Percentiles rank a stretch among this genome's conserved stretches.
phyloP scores from a whole-genome alignment of 768 basidiomycete genomes.

The Agaricus blazei region DNA sequence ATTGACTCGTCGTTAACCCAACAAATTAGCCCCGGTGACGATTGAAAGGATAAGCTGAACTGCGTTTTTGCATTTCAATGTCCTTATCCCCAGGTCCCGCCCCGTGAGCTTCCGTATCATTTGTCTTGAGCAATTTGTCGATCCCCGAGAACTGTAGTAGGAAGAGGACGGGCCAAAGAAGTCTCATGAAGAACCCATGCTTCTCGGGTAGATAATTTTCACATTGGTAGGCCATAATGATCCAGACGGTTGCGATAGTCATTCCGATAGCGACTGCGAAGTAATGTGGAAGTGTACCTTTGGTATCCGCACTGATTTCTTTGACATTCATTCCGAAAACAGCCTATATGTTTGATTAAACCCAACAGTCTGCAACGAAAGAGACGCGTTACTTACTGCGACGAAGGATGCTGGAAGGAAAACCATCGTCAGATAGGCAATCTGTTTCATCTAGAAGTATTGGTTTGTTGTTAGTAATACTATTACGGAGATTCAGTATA shows the following conservation, averaged over 20 bases:
- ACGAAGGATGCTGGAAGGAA: conserved; percentile 42
- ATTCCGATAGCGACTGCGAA: conserved; percentile 37
- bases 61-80: no score
- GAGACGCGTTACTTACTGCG: conserved; percentile 20
- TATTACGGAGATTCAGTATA: background rate
- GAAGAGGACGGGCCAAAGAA: conserved; percentile 30
- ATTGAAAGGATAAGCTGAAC: no score
- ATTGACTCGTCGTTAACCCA: no score
- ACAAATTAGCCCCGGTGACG: no score
- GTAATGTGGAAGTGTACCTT: conserved; percentile 39
- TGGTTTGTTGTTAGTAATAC: background rate
- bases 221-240: conserved; percentile 50
- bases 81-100: background rate
- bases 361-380: background rate
- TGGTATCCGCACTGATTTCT: conserved; percentile 30
- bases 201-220: conserved; percentile 27
- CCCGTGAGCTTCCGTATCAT: background rate
- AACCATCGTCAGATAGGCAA: conserved; percentile 44
- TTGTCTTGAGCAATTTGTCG: background rate
- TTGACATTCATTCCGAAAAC: conserved; percentile 36
- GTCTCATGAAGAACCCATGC: conserved; percentile 24
- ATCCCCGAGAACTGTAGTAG: background rate
- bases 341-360: conserved; percentile 16
- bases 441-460: conserved; percentile 27
- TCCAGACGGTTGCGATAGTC: conserved; percentile 49